phyloP scores from a whole-genome alignment of 2,329 filamentous ascomycete genomes.

The Ascochyta viciae-villosae region DNA sequence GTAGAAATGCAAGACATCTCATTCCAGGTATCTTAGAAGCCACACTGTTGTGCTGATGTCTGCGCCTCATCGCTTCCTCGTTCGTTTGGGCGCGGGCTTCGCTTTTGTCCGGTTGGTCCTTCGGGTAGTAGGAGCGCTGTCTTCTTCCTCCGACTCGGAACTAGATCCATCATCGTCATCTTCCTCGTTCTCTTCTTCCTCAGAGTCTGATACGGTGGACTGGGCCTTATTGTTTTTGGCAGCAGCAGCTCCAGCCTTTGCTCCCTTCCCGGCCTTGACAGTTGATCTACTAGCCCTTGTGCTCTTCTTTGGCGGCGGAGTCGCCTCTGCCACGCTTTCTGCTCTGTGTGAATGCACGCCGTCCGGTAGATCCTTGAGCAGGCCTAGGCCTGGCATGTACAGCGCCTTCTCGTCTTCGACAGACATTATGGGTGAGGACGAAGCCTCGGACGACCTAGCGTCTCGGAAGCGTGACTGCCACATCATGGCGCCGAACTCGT shows the following conservation, averaged over 20 bases:
- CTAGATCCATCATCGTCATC: conserved; percentile 43
- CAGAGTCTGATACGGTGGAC: conserved; percentile 40
- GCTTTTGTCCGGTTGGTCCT: conserved; percentile 39
- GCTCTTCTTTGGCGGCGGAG: conserved; percentile 40
- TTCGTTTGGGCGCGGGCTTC: conserved; percentile 38
- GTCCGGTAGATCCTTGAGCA: conserved; percentile 42
- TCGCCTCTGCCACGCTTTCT: conserved; percentile 39
- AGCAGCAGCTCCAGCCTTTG: conserved; percentile 30
- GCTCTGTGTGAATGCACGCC: conserved; percentile 36
- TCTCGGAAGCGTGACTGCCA: conserved; percentile 51
- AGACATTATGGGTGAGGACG: conserved; percentile 42
- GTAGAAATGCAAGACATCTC: background rate
- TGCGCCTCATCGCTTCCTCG: conserved; percentile 33
- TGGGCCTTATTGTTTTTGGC: conserved; percentile 42
- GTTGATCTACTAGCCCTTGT: conserved; percentile 35
- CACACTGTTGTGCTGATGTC: background rate
- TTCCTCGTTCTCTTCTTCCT: conserved; percentile 50
- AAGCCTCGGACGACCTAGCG: conserved; percentile 33
- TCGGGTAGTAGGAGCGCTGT: conserved; percentile 44
- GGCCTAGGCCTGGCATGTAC: conserved; percentile 42
- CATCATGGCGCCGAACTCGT: conserved; percentile 53
- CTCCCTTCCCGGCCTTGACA: conserved; percentile 31
- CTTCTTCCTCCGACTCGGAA: conserved; percentile 40
- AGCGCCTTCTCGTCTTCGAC: conserved; percentile 42
- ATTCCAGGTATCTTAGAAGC: conserved; percentile 11